These are phyloP conservation scores for Ceratocystis papillata DNA, from an alignment of 2,329 filamentous ascomycete genomes.

Conservation along the genomic window DNA sequence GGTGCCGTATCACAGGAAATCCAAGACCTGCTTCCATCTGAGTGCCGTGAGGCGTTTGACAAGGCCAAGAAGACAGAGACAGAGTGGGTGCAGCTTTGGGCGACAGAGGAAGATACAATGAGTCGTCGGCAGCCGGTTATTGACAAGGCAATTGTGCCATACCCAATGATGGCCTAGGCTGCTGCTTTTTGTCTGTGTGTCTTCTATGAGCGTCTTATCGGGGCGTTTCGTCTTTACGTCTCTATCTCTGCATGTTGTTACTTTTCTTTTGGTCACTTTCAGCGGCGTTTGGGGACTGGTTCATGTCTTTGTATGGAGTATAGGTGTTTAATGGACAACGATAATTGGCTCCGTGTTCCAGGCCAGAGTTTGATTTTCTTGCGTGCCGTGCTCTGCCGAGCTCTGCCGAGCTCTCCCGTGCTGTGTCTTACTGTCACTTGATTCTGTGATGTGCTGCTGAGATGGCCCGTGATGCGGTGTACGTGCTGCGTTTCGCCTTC, in stretches of 20 bases:
- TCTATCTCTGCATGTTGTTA: not conserved
- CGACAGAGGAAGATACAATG: constrained; percentile 30
- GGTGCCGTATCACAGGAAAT: constrained; percentile 55
- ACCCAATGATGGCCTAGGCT: constrained; percentile 35
- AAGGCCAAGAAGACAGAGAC: constrained; percentile 53
- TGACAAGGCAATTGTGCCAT: constrained; percentile 54
- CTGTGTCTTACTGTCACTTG: not conserved
- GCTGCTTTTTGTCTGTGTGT: not conserved
- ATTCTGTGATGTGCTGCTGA: not conserved
- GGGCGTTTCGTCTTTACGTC: constrained; percentile 23
- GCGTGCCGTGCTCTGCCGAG: not conserved
- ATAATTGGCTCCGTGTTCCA: not conserved
- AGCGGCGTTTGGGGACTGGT: not conserved
- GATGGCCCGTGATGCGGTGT: not conserved
- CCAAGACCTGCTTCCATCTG: constrained; percentile 52
- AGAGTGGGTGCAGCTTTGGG: constrained; percentile 66
- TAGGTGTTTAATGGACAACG: not conserved
- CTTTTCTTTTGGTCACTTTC: constrained; percentile 13
- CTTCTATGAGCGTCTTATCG: constrained; percentile 20
- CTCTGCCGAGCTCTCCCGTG: not conserved
- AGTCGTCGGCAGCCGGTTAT: constrained; percentile 45
- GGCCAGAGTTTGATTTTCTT: not conserved
- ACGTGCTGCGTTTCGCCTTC: not conserved
- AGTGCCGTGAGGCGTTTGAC: constrained; percentile 64
- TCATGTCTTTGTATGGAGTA: constrained; percentile 10